phyloP scores from a whole-genome alignment of 768 basidiomycete genomes.

The Lentinus tigrinus region DNA sequence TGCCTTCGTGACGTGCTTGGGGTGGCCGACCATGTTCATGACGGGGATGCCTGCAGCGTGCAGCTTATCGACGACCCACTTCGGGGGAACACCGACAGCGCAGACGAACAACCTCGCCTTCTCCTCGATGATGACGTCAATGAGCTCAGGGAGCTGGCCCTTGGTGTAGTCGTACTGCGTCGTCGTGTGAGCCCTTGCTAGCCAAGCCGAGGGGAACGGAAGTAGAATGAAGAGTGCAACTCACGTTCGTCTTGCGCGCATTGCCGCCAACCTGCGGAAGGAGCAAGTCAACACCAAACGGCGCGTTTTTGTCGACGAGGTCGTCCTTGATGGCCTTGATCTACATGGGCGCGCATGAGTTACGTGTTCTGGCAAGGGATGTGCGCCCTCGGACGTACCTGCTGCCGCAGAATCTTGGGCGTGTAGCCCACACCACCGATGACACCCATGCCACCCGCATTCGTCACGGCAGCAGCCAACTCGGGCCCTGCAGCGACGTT shows the following conservation, averaged over 20 bases:
- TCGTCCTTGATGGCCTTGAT: constrained; percentile 72
- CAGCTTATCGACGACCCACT: constrained; percentile 73
- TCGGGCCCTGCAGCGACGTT: constrained; percentile 74
- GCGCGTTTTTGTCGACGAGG: constrained; percentile 70
- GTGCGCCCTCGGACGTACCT: constrained; percentile 46
- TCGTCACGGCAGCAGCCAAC: constrained; percentile 90
- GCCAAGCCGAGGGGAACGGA: background rate
- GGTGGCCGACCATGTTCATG: constrained; percentile 98
- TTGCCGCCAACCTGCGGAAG: constrained; percentile 84
- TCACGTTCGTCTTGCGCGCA: constrained; percentile 89
- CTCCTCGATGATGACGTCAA: constrained; percentile 92
- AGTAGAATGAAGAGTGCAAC: constrained; percentile 1
- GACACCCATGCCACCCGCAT: constrained; percentile 90
- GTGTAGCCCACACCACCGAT: constrained; percentile 90
- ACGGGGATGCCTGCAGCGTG: constrained; percentile 83
- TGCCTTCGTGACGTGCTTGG: constrained; percentile 82
- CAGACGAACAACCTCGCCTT: constrained; percentile 87
- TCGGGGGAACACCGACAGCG: constrained; percentile 86
- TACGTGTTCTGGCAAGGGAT: background rate
- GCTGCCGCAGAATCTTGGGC: constrained; percentile 73
- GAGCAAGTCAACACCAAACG: constrained; percentile 91
- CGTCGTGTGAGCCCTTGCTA: background rate
- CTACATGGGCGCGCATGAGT: constrained; percentile 33
- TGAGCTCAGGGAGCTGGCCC: constrained; percentile 77
- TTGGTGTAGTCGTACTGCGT: constrained; percentile 83